Base-by-base conservation (phyloP, 768 basidiomycete genomes). In the Tubosaeta sp. region DNA sequence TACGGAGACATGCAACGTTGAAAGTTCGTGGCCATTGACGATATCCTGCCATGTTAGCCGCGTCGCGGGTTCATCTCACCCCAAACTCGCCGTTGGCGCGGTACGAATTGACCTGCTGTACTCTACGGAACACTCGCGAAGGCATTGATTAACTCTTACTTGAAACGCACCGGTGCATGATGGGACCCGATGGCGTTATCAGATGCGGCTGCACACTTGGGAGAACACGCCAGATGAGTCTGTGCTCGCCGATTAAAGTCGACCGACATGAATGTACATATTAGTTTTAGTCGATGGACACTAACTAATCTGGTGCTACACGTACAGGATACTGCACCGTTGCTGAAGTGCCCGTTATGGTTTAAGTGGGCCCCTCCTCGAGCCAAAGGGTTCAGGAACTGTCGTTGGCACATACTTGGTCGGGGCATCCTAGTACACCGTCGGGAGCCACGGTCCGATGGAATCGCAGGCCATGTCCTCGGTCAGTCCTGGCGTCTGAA, bases 221-320 rank as follows among this genome's bases (percentile, higher is more conserved):
- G 4, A 26, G n/a, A 38, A 38, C 16, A 6, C 17, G 37, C n/a
- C 37, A 38, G 37, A 38, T n/a, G 13, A 22, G 22, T 12, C 12
- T 13, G 14, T n/a, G n/a, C 45, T 34, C 45, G 47, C 47, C 31
- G 37, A 29, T 19, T 38, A 31, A 48, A 29, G 33, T 46, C 14
- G 22, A 19, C 45, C 45, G 45, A 48, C 32, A 39, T 11, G 46
- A 16, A 33, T 48, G 47, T 52, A 35, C 32, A 48, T 48, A 42
- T 48, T 33, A 43, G 33, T 31, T 12, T 11, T 44, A 6, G 32
- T 6, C 17, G 17, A n/a, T 11, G 17, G 32, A 31, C 37, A 27
- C 22, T 22, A 39, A 48, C 33, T 43, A 50, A 43, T 43, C 41
- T 29, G n/a, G 32, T 26, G 14, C n/a, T 11, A 50, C 47, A 50